A percentile compares a stretch with the other conserved stretches of the same genome.
Conservation (phyloP, 306 rosid species). For the Quercus agrifolia region DNA sequence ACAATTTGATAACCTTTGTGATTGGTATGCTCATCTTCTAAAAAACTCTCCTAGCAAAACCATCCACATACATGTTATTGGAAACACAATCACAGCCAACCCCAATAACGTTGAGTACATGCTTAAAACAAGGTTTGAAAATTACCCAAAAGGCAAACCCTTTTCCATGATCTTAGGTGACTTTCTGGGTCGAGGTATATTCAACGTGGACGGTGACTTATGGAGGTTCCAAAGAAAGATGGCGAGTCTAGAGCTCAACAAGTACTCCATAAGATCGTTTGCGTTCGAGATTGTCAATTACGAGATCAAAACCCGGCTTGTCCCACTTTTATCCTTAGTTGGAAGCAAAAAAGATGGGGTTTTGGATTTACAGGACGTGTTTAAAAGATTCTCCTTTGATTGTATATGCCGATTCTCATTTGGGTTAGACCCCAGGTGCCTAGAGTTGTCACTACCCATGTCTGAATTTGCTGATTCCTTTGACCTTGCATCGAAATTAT, state of each 20-base stretch:
- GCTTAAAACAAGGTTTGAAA: constrained; percentile 63
- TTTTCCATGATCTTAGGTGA: constrained; percentile 69
- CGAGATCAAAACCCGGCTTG: constrained; percentile 53
- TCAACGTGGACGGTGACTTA: constrained; percentile 76
- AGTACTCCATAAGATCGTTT: constrained; percentile 42
- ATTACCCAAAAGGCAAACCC: constrained; percentile 71
- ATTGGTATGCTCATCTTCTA: constrained; percentile 75
- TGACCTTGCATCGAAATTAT: constrained; percentile 64
- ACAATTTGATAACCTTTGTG: constrained; percentile 60
- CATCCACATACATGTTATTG: constrained; percentile 65
- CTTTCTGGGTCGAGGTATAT: constrained; percentile 72
- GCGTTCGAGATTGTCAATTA: constrained; percentile 57
- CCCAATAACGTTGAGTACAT: constrained; percentile 75
- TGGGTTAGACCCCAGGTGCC: constrained; percentile 70
- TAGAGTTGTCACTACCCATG: constrained; percentile 54
- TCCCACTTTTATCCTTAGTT: constrained; percentile 44
- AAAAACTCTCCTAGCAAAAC: constrained; percentile 52
- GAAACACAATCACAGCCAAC: constrained; percentile 68
- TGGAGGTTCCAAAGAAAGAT: constrained; percentile 74
- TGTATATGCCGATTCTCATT: constrained; percentile 66
- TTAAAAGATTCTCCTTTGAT: constrained; percentile 65
- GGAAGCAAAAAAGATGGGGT: constrained; percentile 13
- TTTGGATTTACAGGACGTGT: constrained; percentile 73
- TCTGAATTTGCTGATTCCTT: constrained; percentile 64
- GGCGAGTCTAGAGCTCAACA: constrained; percentile 55